Conservation (phyloP, 306 rosid genomes). For the Comarum palustre region DNA sequence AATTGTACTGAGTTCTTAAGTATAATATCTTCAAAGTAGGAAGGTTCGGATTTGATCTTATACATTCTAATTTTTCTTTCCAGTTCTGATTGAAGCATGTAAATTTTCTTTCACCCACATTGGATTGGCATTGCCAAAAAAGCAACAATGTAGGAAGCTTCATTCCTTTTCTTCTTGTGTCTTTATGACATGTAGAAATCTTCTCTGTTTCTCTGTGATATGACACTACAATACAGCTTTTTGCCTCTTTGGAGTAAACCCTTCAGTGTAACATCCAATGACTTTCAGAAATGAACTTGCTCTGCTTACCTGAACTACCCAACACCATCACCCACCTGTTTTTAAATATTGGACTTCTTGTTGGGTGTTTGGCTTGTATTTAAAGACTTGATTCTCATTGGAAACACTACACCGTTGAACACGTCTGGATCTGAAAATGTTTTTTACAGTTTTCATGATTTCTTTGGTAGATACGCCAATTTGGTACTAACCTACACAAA, state of each 20-base stretch:
- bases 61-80: not conserved
- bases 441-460: not conserved
- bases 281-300: not conserved
- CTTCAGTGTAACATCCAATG: not conserved
- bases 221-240: not conserved
- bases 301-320: not conserved
- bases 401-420: not conserved
- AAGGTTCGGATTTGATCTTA: not conserved
- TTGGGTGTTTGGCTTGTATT: not conserved
- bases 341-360: not conserved
- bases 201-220: not conserved
- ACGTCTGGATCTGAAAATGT: not conserved
- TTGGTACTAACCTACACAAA: not conserved
- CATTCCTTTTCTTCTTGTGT: not conserved
- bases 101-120: not conserved
- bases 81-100: not conserved
- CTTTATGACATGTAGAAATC: not conserved
- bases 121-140: not conserved
- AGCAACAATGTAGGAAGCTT: not conserved
- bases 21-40: not conserved
- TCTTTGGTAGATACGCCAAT: not conserved
- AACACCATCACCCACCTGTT: not conserved
- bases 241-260: not conserved
- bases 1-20: too few relatives aligned
- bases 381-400: not conserved